Evolutionary conservation across 768 basidiomycete genomes (phyloP).

Genomic region (Mycena filopes): DNA sequence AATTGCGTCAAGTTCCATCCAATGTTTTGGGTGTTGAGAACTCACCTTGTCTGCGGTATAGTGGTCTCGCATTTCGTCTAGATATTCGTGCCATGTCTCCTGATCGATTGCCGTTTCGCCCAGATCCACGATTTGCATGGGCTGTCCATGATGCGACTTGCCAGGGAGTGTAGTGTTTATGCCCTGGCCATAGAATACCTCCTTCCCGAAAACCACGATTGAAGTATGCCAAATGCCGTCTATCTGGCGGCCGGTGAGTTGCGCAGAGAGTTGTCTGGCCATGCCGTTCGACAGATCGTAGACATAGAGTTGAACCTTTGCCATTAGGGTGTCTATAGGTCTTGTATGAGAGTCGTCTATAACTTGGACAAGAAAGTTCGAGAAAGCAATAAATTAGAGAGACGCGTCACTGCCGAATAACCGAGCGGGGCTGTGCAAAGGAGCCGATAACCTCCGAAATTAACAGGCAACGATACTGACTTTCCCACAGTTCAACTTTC

Average conservation of each 20-base stretch:
- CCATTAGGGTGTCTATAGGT: constrained; percentile 6
- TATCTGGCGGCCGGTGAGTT: constrained; percentile 88
- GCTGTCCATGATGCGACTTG: constrained; percentile 74
- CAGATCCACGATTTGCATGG: constrained; percentile 75
- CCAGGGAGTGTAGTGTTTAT: constrained; percentile 80
- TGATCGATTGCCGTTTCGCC: constrained; percentile 86
- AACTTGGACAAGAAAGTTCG: constrained; percentile 15
- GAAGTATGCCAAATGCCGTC: constrained; percentile 98
- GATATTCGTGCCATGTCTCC: constrained; percentile 87
- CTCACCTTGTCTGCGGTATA: constrained; percentile 92
- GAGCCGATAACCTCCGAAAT: not conserved
- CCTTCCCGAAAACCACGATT: constrained; percentile 86
- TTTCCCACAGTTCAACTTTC: no score
- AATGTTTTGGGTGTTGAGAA: constrained; percentile 6
- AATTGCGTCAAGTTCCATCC: not conserved
- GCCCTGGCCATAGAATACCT: constrained; percentile 92
- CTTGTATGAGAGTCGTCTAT: not conserved
- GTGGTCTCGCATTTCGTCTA: constrained; percentile 76
- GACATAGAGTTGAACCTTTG: constrained; percentile 80
- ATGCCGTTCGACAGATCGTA: constrained; percentile 93
- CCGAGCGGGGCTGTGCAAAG: not conserved
- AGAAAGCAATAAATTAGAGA: not conserved
- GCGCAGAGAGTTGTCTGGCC: constrained; percentile 79
- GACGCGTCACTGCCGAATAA: constrained; percentile 3
- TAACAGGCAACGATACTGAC: not conserved